Evolutionary conservation across 352 stramenopile genomes (phyloP).

Genomic region (Thalassiosira hispida): DNA sequence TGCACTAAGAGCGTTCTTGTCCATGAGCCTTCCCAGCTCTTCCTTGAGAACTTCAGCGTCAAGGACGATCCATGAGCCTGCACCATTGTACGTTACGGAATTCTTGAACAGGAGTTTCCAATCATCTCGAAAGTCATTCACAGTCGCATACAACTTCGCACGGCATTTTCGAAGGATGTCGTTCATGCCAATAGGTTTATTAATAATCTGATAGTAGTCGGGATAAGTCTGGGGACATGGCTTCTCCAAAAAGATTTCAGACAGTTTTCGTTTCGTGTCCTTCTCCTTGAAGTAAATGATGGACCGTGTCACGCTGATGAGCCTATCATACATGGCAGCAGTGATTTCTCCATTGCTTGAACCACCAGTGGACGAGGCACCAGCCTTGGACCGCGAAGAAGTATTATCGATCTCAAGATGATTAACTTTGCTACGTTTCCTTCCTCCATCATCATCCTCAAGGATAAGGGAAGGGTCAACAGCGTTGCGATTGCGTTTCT

Average conservation of each 20-base stretch:
- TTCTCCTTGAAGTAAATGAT: constrained; percentile 83
- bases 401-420: constrained; percentile 30
- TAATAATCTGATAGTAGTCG: constrained; percentile 84
- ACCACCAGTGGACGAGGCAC: constrained; percentile 13
- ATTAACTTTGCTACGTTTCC: constrained; percentile 49
- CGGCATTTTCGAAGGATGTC: constrained; percentile 83
- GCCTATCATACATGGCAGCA: constrained; percentile 72
- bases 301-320: constrained; percentile 75
- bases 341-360: constrained; percentile 60
- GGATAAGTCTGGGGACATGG: constrained; percentile 77
- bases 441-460: constrained; percentile 35
- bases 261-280: constrained; percentile 74
- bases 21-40: constrained; percentile 78
- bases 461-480: constrained; percentile 60
- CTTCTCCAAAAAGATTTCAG: constrained; percentile 85
- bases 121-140: constrained; percentile 77
- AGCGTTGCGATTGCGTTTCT: constrained; percentile 57
- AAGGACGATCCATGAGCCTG: constrained; percentile 80
- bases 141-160: constrained; percentile 68
- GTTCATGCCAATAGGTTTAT: constrained; percentile 85
- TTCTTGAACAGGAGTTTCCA: constrained; percentile 84
- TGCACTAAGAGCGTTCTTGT: constrained; percentile 68
- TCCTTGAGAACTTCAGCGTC: constrained; percentile 69
- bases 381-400: constrained; percentile 5
- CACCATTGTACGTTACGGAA: constrained; percentile 82